A percentile compares a stretch with the other conserved stretches of the same genome.
Conservation (phyloP, 2,329 filamentous ascomycete species). For the Pseudogymnoascus sp. region DNA sequence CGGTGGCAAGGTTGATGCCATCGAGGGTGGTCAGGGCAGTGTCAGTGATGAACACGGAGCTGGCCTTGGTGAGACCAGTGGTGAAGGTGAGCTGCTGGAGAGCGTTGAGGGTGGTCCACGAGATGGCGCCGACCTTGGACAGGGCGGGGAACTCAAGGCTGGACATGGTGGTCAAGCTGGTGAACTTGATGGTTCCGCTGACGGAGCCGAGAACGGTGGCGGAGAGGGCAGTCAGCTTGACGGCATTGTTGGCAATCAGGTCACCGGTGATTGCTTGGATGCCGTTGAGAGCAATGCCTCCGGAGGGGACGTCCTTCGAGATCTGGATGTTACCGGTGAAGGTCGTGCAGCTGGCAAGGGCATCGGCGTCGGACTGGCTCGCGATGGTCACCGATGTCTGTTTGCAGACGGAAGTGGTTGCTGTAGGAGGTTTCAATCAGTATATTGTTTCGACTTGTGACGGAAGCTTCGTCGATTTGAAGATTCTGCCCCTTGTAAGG, state of each 20-base stretch:
- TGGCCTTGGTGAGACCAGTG: constrained; percentile 55
- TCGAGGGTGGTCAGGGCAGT: constrained; percentile 71
- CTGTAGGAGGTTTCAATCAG: background rate
- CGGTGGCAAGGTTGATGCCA: constrained; percentile 71
- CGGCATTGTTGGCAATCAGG: constrained; percentile 50
- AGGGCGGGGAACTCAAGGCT: constrained; percentile 60
- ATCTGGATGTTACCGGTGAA: constrained; percentile 28
- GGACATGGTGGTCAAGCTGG: constrained; percentile 59
- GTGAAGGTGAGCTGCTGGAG: constrained; percentile 52
- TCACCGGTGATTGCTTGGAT: constrained; percentile 47
- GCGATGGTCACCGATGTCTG: constrained; percentile 25
- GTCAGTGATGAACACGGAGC: constrained; percentile 69
- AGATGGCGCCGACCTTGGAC: constrained; percentile 54
- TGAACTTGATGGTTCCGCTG: constrained; percentile 58
- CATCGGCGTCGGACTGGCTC: constrained; percentile 24
- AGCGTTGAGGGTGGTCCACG: constrained; percentile 62
- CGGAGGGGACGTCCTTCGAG: constrained; percentile 20
- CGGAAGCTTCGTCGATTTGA: background rate
- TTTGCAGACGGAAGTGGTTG: constrained; percentile 19
- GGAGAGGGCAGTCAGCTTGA: constrained; percentile 42
- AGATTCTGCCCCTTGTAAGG: background rate
- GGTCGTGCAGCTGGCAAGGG: constrained; percentile 22
- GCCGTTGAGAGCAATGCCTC: constrained; percentile 50
- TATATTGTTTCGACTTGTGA: background rate
- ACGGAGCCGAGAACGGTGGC: constrained; percentile 57